Evolutionary conservation across 495 filamentous ascomycete species (phyloP), one percentile per base, ranked within the genome.

Genomic region (Baudoinia panamericana): DNA sequence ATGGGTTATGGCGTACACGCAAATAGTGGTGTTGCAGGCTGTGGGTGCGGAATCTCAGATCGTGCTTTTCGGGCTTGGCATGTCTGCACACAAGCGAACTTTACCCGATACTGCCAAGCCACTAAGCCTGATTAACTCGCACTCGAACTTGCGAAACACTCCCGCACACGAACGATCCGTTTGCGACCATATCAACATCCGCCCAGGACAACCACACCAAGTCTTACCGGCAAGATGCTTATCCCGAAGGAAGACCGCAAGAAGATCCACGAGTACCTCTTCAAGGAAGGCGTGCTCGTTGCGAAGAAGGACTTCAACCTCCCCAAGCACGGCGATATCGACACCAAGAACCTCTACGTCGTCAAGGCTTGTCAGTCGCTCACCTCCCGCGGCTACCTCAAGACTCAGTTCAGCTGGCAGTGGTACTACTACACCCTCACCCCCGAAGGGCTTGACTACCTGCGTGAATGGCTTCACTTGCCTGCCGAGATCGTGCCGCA

Each of bases 371-470:
- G 73, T 69, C 90, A 97, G 74, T 97, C 90, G 46, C 75, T 97
- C 58, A 87, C 77, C 71, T 96, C 90, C 58, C 85, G 88, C 64
- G 86, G 86, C 63, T 97, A 78, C 67, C 74, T 97, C 69, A 96
- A 96, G 82, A 97, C 90, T 54, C 90, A 86, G 66, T 97, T 97
- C 81, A 93, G 85, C 47, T 97, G 90, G 90, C 90, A 97, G 73
- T 96, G 87, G 79, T 97, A 95, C 78, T 97, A 97, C 81, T 97
- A 97, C 80, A 97, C 92, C 66, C 79, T 97, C 63, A 97, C 90
- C 63, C 85, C 86, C 56, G 88, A 95, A 66, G 90, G 90, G 72
- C 87, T 97, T 62, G 88, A 95, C 76, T 97, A 96, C 77, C 86
- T 97, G 63, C 92, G 90, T 56, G 90, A 97, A 74, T 97, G 90